Base-by-base conservation (phyloP, 2,329 filamentous ascomycete genomes). In the Xylariaceae sp. region DNA sequence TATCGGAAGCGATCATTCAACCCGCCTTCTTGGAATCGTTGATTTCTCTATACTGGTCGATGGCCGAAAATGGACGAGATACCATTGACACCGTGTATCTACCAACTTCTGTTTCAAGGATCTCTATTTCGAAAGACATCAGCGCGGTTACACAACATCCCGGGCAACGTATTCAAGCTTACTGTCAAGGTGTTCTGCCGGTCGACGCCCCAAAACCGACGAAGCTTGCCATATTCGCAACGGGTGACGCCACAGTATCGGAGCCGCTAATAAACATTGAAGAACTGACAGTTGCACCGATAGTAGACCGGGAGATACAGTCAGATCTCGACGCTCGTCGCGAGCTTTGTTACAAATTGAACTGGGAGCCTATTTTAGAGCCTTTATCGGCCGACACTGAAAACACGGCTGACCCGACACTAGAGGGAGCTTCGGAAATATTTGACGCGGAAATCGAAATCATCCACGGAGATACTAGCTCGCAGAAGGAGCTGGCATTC, bases 321-420 rank as follows among this genome's bases (percentile, higher is more conserved):
- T 58, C 65, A 2, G 70, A 73, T 14, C 50, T 53, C 7, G 70
- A 72, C 14, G 61, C 52, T 1, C 65, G 74, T n/a, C 70, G 76
- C 2, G 74, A 79, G 61, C 71, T 80, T 1, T 80, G 78, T 65
- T 80, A 77, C 67, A 79, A 77, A 64, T 51, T 78, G 12, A 71
- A 77, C n/a, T 80, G 78, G 78, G 77, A 79, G 41, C 74, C 71
- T 3, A 58, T 78, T n/a, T 65, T 73, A 1, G 68, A 73, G 28
- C 65, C 68, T 0, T 46, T 74, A 9, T 65, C 56, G 8, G 21
- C 43, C 8, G 58, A 65, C 7, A 34, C 54, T 11, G 56, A 63
- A 1, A 60, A 60, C 12, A 28, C 51, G 17, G 61, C 48, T 4
- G 57, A 65, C 16, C 37, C 43, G 33, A 26, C 58, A 3, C 55